phyloP scores from a whole-genome alignment of 192 early-diverging fungal genomes.

The Entomortierella parvispora region DNA sequence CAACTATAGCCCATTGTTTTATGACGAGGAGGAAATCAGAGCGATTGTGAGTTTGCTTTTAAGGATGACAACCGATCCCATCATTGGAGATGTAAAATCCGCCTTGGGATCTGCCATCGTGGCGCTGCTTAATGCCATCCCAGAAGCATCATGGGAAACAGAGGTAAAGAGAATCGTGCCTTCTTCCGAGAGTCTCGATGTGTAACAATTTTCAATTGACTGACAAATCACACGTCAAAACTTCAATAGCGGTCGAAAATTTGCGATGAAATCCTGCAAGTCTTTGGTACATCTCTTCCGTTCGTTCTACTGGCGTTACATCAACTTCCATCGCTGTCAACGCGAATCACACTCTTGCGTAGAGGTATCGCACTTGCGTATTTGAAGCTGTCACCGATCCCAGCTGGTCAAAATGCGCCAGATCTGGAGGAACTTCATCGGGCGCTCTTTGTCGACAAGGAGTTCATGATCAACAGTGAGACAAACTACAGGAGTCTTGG shows the following conservation, averaged over 20 bases:
- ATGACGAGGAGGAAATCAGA: conserved; percentile 12
- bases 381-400: conserved; percentile 14
- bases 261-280: conserved; percentile 16
- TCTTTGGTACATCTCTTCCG: conserved; percentile 28
- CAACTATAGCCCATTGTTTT: conserved; percentile 44
- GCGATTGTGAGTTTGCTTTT: conserved; percentile 28
- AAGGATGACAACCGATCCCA: conserved; percentile 43
- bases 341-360: conserved; percentile 15
- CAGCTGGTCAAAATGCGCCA: conserved; percentile 2
- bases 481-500: conserved; percentile 31
- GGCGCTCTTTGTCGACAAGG: conserved; percentile 28
- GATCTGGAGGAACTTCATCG: conserved; percentile 25
- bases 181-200: neutral
- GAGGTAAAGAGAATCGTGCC: conserved; percentile 1
- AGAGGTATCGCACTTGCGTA: conserved; percentile 29
- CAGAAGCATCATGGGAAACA: conserved; percentile 13
- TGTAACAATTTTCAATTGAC: too few relatives aligned
- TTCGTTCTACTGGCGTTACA: conserved; percentile 26
- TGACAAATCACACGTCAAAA: too few relatives aligned
- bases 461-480: conserved; percentile 3
- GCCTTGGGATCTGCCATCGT: conserved; percentile 27
- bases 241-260: conserved; percentile 25
- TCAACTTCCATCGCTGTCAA: conserved; percentile 30
- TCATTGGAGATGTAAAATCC: conserved; percentile 44
- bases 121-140: conserved; percentile 27